Evolutionary conservation across 768 basidiomycete genomes (phyloP).

Genomic region (Fibroporia radiculosa): DNA sequence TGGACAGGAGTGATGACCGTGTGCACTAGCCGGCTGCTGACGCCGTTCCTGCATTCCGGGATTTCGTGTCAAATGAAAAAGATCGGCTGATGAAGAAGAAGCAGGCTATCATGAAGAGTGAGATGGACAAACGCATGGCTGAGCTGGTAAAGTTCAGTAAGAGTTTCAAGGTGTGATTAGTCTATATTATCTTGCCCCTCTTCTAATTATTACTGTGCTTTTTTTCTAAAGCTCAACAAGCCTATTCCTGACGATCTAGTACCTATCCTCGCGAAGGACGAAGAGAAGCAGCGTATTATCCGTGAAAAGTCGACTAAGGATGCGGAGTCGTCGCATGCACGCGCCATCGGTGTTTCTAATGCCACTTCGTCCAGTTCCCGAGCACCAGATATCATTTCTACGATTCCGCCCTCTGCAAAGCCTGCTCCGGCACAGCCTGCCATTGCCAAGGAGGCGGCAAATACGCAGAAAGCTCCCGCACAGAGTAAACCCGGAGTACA

Average conservation of each 20-base stretch:
- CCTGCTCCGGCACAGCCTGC: conserved; percentile 4
- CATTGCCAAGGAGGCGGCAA: conserved; percentile 10
- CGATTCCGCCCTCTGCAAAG: conserved; percentile 33
- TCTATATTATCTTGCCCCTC: neutral
- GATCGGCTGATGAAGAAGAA: conserved; percentile 87
- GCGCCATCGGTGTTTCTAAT: conserved; percentile 44
- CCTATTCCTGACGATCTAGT: conserved; percentile 94
- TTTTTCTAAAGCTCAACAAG: conserved; percentile 64
- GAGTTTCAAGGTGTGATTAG: conserved; percentile 75
- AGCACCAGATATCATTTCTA: conserved; percentile 19
- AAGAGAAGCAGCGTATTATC: conserved; percentile 81
- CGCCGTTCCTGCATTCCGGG: conserved; percentile 78
- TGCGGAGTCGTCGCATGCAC: conserved; percentile 57
- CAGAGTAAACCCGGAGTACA: conserved; percentile 12
- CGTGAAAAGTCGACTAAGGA: conserved; percentile 69
- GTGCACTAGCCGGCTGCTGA: conserved; percentile 71
- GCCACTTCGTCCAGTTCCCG: conserved; percentile 39
- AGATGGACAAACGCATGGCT: conserved; percentile 91
- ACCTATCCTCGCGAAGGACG: conserved; percentile 87
- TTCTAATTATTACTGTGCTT: neutral
- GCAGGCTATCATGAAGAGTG: conserved; percentile 80
- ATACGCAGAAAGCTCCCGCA: conserved; percentile 11
- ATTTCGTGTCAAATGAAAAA: conserved; percentile 89
- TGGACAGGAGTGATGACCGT: neutral
- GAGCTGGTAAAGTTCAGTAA: conserved; percentile 91